phyloP scores from a whole-genome alignment of 2,329 filamentous ascomycete genomes.

The Lachnellula occidentalis region DNA sequence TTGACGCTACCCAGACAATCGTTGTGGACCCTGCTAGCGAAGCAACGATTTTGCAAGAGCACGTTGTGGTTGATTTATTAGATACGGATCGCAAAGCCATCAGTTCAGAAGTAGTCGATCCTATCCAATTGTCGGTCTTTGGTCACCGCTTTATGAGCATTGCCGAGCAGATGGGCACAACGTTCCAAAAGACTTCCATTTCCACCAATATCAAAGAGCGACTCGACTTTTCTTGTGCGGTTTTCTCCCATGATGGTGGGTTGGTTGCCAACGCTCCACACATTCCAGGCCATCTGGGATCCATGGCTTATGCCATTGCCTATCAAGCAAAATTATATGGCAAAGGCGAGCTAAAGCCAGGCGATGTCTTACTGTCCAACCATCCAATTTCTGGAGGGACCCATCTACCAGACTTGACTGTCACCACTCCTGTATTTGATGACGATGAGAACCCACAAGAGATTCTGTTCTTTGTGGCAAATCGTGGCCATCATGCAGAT shows the following conservation, averaged over 20 bases:
- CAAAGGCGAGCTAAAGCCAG: constrained; percentile 68
- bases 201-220: constrained; percentile 73
- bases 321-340: constrained; percentile 74
- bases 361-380: constrained; percentile 76
- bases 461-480: constrained; percentile 77
- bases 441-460: constrained; percentile 41
- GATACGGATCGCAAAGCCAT: background rate
- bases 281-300: constrained; percentile 44
- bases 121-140: constrained; percentile 71
- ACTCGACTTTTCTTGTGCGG: constrained; percentile 72
- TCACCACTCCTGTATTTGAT: constrained; percentile 73
- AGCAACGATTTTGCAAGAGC: constrained; percentile 62
- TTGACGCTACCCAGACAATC: constrained; percentile 84
- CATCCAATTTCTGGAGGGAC: constrained; percentile 74
- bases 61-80: constrained; percentile 69
- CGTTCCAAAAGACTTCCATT: constrained; percentile 71
- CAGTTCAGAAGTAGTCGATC: constrained; percentile 51
- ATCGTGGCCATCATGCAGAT: constrained; percentile 69
- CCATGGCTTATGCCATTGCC: constrained; percentile 41
- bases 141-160: constrained; percentile 79
- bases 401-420: constrained; percentile 75
- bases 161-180: constrained; percentile 75
- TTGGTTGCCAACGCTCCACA: constrained; percentile 77
- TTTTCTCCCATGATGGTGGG: constrained; percentile 67
- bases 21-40: constrained; percentile 73